Percentiles rank a stretch among this genome's conserved stretches.
phyloP scores from a whole-genome alignment of 2,329 filamentous ascomycete genomes.

The Ascochyta fabae region DNA sequence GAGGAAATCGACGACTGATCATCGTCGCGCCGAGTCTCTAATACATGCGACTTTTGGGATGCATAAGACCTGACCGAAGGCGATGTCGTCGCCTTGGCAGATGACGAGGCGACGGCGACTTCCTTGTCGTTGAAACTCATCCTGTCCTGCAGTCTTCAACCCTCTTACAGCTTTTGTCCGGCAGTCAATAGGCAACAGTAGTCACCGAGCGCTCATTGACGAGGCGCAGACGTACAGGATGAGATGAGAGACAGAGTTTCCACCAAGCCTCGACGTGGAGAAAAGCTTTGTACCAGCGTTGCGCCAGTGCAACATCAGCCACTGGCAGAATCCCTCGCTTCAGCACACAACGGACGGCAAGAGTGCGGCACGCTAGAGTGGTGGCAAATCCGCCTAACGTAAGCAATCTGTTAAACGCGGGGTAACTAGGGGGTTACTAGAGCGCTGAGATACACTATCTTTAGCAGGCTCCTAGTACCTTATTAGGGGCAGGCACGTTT shows the following conservation, averaged over 20 bases:
- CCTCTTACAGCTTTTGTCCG: constrained; percentile 2
- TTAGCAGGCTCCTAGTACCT: too few relatives aligned
- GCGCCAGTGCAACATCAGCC: constrained; percentile 15
- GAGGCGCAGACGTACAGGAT: neutral
- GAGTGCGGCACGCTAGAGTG: constrained; percentile 4
- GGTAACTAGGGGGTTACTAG: too few relatives aligned
- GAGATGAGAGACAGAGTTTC: neutral
- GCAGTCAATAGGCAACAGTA: neutral
- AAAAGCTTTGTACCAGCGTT: constrained; percentile 12
- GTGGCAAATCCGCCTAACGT: too few relatives aligned
- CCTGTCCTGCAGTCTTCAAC: neutral
- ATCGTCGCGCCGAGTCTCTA: constrained; percentile 18
- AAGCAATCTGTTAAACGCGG: too few relatives aligned
- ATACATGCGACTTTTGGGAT: neutral
- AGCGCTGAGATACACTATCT: too few relatives aligned
- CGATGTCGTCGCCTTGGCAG: constrained; percentile 10
- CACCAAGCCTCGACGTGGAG: neutral
- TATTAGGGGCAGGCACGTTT: too few relatives aligned
- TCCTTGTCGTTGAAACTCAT: constrained; percentile 21
- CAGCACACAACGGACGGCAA: constrained; percentile 2
- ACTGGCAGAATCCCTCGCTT: constrained; percentile 12
- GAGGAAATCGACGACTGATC: constrained; percentile 35
- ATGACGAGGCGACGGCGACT: constrained; percentile 6
- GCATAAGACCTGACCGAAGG: constrained; percentile 2
- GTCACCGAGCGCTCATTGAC: neutral